phyloP scores from a whole-genome alignment of 495 filamentous ascomycete species.

The Neurospora intermedia region DNA sequence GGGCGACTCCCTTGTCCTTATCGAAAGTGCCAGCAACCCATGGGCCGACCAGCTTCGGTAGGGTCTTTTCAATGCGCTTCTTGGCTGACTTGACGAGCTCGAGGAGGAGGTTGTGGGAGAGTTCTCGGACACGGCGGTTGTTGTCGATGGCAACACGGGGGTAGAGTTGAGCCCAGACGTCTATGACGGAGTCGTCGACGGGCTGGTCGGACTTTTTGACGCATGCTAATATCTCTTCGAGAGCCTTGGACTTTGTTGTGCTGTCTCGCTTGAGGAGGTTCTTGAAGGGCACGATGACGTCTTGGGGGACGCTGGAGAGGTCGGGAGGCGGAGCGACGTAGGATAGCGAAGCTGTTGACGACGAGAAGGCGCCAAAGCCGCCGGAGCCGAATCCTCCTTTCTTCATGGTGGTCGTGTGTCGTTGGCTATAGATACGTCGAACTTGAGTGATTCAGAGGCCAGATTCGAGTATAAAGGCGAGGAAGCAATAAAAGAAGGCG shows the following conservation, averaged over 20 bases:
- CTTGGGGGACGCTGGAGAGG: conserved; percentile 64
- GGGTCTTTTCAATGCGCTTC: conserved; percentile 66
- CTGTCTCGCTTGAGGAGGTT: conserved; percentile 87
- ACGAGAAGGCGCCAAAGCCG: conserved; percentile 38
- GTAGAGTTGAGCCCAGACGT: conserved; percentile 64
- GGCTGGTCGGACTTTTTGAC: conserved; percentile 22
- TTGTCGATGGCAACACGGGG: conserved; percentile 81
- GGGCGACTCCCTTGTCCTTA: conserved; percentile 60
- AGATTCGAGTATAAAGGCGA: background rate
- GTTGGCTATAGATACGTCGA: background rate
- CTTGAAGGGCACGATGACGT: conserved; percentile 80
- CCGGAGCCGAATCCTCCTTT: conserved; percentile 13
- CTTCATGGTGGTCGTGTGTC: background rate
- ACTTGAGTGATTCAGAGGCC: background rate
- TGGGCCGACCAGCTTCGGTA: conserved; percentile 65
- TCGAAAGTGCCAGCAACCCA: conserved; percentile 90
- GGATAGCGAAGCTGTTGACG: conserved; percentile 48
- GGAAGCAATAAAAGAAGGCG: background rate
- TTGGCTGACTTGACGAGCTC: conserved; percentile 59
- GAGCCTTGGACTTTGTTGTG: conserved; percentile 82
- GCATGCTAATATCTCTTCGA: conserved; percentile 67
- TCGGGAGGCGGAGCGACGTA: conserved; percentile 81
- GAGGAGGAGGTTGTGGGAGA: conserved; percentile 66
- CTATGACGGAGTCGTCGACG: background rate
- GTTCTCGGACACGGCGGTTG: conserved; percentile 74